Conservation (phyloP, 208 protist genomes). For the Acanthamoeba comandoni region DNA sequence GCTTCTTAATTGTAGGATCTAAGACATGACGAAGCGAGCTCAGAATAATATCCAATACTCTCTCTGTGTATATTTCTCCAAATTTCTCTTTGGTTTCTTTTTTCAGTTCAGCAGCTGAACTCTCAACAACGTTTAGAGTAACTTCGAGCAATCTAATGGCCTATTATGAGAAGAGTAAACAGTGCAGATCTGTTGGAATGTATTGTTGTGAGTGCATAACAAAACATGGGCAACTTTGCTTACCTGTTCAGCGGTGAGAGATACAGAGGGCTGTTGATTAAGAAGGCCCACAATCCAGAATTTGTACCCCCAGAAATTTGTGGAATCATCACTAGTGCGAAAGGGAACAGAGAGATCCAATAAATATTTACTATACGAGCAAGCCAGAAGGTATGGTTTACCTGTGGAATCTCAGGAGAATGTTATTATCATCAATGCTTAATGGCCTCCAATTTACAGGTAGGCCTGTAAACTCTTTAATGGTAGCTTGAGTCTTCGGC, state of each 20-base stretch:
- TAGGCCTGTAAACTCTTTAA: not conserved
- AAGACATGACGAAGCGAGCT: not conserved
- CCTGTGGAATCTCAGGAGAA: not conserved
- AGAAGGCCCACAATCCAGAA: constrained; percentile 18
- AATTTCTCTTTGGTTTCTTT: not conserved
- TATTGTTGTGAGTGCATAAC: not conserved
- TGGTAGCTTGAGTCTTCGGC: constrained; percentile 1
- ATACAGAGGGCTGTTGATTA: not conserved
- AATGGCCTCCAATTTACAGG: constrained; percentile 3
- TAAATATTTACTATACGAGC: not conserved
- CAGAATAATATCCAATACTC: not conserved
- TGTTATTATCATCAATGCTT: not conserved
- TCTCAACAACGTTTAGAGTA: not conserved
- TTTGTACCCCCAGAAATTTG: constrained; percentile 44
- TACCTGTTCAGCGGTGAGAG: not conserved
- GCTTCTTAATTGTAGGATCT: not conserved
- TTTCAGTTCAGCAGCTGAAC: not conserved
- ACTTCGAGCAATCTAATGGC: constrained; percentile 8
- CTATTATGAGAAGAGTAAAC: not conserved
- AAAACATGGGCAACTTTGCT: not conserved
- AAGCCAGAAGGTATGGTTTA: not conserved
- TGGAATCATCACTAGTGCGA: constrained; percentile 34
- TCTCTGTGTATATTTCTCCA: not conserved
- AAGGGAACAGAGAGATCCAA: not conserved
- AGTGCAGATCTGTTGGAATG: not conserved